Percentiles rank a stretch among this genome's conserved stretches.
phyloP scores from a whole-genome alignment of 2,329 filamentous ascomycete species.

The Alternaria hordeiaustralica region DNA sequence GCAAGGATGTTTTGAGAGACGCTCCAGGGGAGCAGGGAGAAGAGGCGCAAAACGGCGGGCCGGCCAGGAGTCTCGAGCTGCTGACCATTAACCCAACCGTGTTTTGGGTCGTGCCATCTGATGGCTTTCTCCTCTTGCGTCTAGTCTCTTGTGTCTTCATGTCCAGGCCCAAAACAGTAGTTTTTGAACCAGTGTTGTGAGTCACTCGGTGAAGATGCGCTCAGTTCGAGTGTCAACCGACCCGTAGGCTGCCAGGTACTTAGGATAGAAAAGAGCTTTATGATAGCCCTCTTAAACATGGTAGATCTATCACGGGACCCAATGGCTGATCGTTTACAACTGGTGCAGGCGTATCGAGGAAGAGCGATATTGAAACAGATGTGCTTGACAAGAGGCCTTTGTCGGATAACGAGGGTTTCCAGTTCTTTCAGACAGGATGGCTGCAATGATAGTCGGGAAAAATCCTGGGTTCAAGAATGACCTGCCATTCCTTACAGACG shows the following conservation, averaged over 20 bases:
- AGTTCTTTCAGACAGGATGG: constrained; percentile 24
- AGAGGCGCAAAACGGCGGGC: background rate
- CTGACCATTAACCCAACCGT: constrained; percentile 25
- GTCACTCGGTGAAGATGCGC: constrained; percentile 30
- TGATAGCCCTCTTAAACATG: constrained; percentile 20
- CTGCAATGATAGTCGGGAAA: constrained; percentile 23
- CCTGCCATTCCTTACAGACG: constrained; percentile 28
- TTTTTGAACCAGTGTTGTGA: constrained; percentile 30
- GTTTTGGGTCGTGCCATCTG: constrained; percentile 27
- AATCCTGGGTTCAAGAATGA: constrained; percentile 26
- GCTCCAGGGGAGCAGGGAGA: background rate
- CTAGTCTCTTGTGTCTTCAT: constrained; percentile 25
- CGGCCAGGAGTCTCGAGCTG: constrained; percentile 16
- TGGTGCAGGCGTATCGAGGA: constrained; percentile 25
- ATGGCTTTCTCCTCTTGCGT: constrained; percentile 25
- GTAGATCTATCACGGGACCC: constrained; percentile 18
- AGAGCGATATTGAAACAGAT: constrained; percentile 28
- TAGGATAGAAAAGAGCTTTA: constrained; percentile 28
- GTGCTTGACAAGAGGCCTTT: constrained; percentile 28
- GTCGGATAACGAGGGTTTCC: constrained; percentile 26
- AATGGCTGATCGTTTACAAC: constrained; percentile 17
- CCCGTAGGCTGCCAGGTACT: constrained; percentile 28
- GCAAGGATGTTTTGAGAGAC: constrained; percentile 20
- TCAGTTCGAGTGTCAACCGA: constrained; percentile 25
- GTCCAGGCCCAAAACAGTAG: constrained; percentile 28